Conservation (phyloP, 148 eudicot genomes). For the Arbutus unedo region DNA sequence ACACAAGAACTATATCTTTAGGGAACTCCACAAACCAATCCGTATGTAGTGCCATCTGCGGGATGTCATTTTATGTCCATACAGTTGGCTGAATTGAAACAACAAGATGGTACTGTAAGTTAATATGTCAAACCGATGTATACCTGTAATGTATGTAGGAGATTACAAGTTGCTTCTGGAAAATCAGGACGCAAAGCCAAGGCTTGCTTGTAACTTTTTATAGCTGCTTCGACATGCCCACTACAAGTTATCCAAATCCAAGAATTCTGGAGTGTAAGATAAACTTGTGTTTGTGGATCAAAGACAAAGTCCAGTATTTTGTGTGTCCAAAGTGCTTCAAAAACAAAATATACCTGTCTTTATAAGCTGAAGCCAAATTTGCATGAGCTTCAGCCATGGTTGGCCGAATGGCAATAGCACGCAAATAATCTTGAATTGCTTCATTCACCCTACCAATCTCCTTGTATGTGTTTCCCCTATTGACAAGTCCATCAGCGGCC, state of each 20-base stretch:
- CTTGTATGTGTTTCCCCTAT: slow-evolving; percentile 85
- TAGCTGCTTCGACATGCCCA: slow-evolving; percentile 81
- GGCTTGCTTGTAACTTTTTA: slow-evolving; percentile 84
- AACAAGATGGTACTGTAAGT: not conserved
- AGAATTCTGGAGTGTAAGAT: not conserved
- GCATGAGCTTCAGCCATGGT: slow-evolving; percentile 98
- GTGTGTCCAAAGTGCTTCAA: not conserved
- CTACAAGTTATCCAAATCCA: slow-evolving; percentile 33
- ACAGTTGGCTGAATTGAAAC: not conserved
- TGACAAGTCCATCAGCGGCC: slow-evolving; percentile 89
- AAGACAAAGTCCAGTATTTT: not conserved
- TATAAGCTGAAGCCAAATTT: slow-evolving; percentile 93
- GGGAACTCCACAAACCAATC: not conserved
- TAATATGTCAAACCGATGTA: not conserved
- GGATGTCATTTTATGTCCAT: not conserved
- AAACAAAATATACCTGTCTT: slow-evolving; percentile 60
- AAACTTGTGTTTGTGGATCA: not conserved
- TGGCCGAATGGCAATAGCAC: slow-evolving; percentile 82
- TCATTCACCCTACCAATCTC: slow-evolving; percentile 92
- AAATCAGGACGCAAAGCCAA: slow-evolving; percentile 78
- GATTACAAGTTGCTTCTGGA: slow-evolving; percentile 96
- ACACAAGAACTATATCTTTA: not conserved
- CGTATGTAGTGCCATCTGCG: not conserved
- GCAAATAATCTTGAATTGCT: slow-evolving; percentile 87
- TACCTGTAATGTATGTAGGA: slow-evolving; percentile 93